Evolutionary conservation across 108 stramenopile species (phyloP), one percentile per base, ranked within the genome.

Genomic region (Cyclostephanos tholiformis): DNA sequence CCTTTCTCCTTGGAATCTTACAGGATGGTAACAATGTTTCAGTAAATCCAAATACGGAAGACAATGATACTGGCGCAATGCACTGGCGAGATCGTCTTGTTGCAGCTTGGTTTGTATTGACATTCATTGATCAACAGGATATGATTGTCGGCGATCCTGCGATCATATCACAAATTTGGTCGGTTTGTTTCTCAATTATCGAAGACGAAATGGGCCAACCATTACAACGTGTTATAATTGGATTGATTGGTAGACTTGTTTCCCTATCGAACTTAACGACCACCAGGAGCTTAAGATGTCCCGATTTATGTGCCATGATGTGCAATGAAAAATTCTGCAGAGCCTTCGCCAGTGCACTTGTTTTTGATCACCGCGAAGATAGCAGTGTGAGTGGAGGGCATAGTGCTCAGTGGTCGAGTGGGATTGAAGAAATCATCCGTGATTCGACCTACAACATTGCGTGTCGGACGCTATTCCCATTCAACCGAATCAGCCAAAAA

Each of bases 1-100:
- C 63, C 17, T 93, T 77, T 67, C 67, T 92, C 46, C 69, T 92
- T 22, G 85, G 80, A 38, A 71, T 82, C 9, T 77, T 95, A 17
- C 60, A 36, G 2, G 80, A 50, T 9, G 63, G 69, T 16, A 32
- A 73, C 9, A 65, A 50, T 27, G 39, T 52, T 11, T 25, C 32
- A 25, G 25, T 39, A 38, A 88, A 74, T 2, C 65, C 63, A 39
- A 68, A 86, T 26, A 30, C 26, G 52, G 87, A 88, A 25, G 80
- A 74, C 29, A 69, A 55, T 38, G 88, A 83, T 23, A 80, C 69
- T 32, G 81, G 75, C 11, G 84, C 63, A 46, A 83, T 82, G 35
- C 91, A 96, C 70, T 96, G 95, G 95, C 88, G 91, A 63, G 89
- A 91, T 69, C 84, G 90, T 22, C 86, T 96, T 48, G 59, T 88